Base-by-base conservation (phyloP, 2,329 filamentous ascomycete species). In the Talaromyces amestolkiae region DNA sequence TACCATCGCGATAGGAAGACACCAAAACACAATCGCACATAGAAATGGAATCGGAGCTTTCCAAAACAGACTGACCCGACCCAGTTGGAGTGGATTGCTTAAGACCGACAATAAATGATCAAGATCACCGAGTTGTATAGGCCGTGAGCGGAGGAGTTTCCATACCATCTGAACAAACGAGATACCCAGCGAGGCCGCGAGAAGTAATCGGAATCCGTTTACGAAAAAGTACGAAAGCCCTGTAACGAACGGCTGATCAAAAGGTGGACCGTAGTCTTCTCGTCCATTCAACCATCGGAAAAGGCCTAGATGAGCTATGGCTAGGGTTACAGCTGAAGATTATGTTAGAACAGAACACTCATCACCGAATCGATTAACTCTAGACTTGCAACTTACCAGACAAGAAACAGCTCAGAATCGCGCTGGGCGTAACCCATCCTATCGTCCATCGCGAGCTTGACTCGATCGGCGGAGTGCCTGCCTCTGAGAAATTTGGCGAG, bases 151-250 rank as follows among this genome's bases (percentile, higher is more conserved):
- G 17, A 64, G 41, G 11, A 51, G 11, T 27, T 59, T 58, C 62
- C 62, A 64, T 24, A 64, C 51, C 13, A 64, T 64, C 47, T 64
- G 62, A 17, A 64, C 54, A 41, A 64, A 64, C 11, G 62, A 64
- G 24, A 64, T 64, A 3, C 62, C 62, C n/a, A 64, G 62, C 8
- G 62, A 35, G n/a, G 62, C 62, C 6, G 62, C 62, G 5, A 64
- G 62, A 22, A 64, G 22, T 43, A 64, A 31, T 47, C 62, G 53
- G 33, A 58, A 64, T 39, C 53, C 62, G 22, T 64, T 64, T 2
- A 64, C 62, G 41, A 64, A 51, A 33, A 54, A 33, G 11, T 58
- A 49, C 7, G 62, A 64, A 37, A 64, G n/a, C 19, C n/a, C 62
- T 17, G 62, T 54, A 17, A 64, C 62, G 43, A 58, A 49, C 3